Conservation (phyloP, 257 asterid species). For the Plectranthus barbatus region DNA sequence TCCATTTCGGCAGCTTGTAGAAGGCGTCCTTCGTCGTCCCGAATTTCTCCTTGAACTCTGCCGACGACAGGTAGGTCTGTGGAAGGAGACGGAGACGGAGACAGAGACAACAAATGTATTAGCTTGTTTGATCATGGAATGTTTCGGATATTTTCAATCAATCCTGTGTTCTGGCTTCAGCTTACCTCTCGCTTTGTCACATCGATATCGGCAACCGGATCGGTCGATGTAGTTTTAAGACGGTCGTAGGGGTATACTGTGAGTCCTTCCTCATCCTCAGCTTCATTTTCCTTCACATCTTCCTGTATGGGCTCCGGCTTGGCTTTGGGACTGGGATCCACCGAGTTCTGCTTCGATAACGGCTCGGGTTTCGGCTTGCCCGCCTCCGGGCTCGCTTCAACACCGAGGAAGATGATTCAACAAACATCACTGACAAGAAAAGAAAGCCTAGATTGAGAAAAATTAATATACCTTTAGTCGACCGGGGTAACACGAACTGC, state of each 20-base stretch:
- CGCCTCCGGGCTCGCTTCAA: constrained; percentile 49
- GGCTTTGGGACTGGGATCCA: constrained; percentile 39
- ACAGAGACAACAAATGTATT: too few species aligned
- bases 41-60: constrained; percentile 81
- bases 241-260: constrained; percentile 67
- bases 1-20: constrained; percentile 96
- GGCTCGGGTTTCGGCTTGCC: constrained; percentile 37
- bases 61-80: constrained; percentile 31
- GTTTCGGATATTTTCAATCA: background rate
- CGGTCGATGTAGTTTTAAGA: constrained; percentile 53
- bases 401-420: background rate
- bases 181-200: constrained; percentile 90
- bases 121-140: too few species aligned
- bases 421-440: background rate
- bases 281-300: constrained; percentile 76
- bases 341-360: constrained; percentile 51
- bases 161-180: background rate
- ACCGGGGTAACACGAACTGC: constrained; percentile 47
- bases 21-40: constrained; percentile 66
- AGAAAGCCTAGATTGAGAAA: too few species aligned
- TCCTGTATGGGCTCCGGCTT: constrained; percentile 85
- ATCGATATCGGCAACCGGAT: constrained; percentile 72
- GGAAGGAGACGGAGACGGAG: too few species aligned
- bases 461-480: constrained; percentile 48
- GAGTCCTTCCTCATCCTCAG: constrained; percentile 89